Percentiles rank a stretch among this genome's conserved stretches.
Conservation (phyloP, 345 rosid genomes). For the Gynandropsis gynandra region DNA sequence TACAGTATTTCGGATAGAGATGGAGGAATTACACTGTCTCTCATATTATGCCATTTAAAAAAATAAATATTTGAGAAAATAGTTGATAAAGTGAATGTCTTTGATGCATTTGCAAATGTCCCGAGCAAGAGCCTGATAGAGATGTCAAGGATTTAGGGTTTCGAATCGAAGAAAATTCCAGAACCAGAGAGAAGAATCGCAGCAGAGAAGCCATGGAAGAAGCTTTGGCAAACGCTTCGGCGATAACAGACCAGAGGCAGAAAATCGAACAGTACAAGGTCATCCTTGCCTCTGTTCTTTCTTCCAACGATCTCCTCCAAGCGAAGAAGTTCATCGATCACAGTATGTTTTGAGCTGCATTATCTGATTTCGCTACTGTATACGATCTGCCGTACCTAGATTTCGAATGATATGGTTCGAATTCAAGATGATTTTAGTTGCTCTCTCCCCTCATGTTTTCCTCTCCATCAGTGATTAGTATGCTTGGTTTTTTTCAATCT, state of each 20-base stretch:
- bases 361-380: neutral
- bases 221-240: constrained; percentile 65
- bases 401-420: neutral
- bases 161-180: constrained; percentile 5
- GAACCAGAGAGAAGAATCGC: neutral
- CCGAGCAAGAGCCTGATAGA: too few relatives aligned
- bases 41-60: too few relatives aligned
- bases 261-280: constrained; percentile 98
- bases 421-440: too few relatives aligned
- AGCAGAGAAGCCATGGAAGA: constrained; percentile 51
- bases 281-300: constrained; percentile 72
- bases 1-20: too few relatives aligned
- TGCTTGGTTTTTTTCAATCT: neutral
- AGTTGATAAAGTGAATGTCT: too few relatives aligned
- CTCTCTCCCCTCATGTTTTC: neutral
- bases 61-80: too few relatives aligned
- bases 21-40: too few relatives aligned
- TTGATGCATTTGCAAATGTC: too few relatives aligned
- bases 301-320: constrained; percentile 69
- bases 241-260: constrained; percentile 85
- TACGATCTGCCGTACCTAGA: neutral
- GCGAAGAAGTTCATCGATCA: constrained; percentile 92
- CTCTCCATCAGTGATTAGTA: neutral
- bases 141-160: too few relatives aligned
- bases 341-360: constrained; percentile 26